These are phyloP conservation scores for Elsinoe ampelina DNA, from an alignment of 2,329 filamentous ascomycete species.

Conservation along the genomic window DNA sequence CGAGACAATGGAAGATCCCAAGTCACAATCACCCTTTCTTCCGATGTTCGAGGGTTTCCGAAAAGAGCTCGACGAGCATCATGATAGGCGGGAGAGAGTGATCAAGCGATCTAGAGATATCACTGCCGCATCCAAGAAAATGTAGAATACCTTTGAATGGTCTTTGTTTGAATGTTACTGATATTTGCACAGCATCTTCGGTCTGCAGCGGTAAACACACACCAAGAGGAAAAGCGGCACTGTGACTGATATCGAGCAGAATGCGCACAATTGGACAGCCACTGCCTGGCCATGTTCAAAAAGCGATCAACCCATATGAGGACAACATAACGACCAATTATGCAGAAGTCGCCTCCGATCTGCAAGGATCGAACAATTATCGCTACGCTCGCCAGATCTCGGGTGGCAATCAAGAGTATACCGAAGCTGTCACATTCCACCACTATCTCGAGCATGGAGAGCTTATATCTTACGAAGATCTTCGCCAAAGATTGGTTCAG, in stretches of 20 bases:
- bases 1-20: slow-evolving; percentile 17
- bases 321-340: slow-evolving; percentile 64
- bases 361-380: slow-evolving; percentile 69
- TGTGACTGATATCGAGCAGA: slow-evolving; percentile 33
- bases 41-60: slow-evolving; percentile 81
- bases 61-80: slow-evolving; percentile 82
- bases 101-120: slow-evolving; percentile 89
- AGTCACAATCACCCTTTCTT: slow-evolving; percentile 35
- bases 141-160: slow-evolving; percentile 47
- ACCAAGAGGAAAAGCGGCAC: no score
- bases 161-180: slow-evolving; percentile 17
- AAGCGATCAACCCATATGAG: slow-evolving; percentile 61
- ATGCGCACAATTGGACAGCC: slow-evolving; percentile 51
- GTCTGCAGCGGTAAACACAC: slow-evolving; percentile 58
- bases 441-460: slow-evolving; percentile 75
- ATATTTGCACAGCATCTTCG: slow-evolving; percentile 57
- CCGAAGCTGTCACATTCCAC: slow-evolving; percentile 81
- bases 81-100: slow-evolving; percentile 81
- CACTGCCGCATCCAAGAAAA: slow-evolving; percentile 92
- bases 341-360: slow-evolving; percentile 56
- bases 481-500: slow-evolving; percentile 32
- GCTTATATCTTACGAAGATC: slow-evolving; percentile 59
- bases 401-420: slow-evolving; percentile 79
- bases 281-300: slow-evolving; percentile 59
- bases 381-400: slow-evolving; percentile 74